Conservation (phyloP, 2,329 filamentous ascomycete species). For the Zymoseptoria ardabiliae region DNA sequence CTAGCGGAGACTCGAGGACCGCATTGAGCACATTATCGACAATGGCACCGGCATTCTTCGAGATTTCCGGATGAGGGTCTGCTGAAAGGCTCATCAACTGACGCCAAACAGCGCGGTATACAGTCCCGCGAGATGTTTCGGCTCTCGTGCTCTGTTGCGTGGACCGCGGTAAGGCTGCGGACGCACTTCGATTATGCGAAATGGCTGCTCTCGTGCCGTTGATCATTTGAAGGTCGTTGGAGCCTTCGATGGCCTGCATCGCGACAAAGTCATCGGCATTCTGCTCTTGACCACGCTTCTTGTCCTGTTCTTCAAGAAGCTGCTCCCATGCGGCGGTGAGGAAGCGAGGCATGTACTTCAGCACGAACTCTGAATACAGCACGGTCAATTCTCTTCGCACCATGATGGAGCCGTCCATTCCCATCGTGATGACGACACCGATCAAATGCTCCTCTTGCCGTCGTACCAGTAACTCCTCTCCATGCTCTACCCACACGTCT, state of each 20-base stretch:
- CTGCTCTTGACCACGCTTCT: constrained; percentile 19
- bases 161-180: constrained; percentile 6
- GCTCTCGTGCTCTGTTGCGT: constrained; percentile 41
- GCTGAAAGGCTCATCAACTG: constrained; percentile 83
- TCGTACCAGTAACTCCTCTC: neutral
- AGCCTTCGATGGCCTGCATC: constrained; percentile 9
- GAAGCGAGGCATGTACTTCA: constrained; percentile 87
- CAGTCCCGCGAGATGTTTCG: constrained; percentile 66
- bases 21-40: constrained; percentile 77
- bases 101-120: constrained; percentile 92
- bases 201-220: constrained; percentile 10
- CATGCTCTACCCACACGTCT: constrained; percentile 9
- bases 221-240: constrained; percentile 3
- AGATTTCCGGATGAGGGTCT: constrained; percentile 89
- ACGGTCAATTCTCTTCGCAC: constrained; percentile 89
- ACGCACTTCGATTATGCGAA: constrained; percentile 16
- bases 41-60: constrained; percentile 74
- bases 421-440: constrained; percentile 82
- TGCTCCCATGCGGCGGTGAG: constrained; percentile 88
- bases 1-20: constrained; percentile 69
- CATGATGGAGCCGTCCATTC: constrained; percentile 86
- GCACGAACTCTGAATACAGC: constrained; percentile 86
- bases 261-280: constrained; percentile 14
- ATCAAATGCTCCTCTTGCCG: constrained; percentile 72
- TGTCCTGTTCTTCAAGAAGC: constrained; percentile 61